Base-by-base conservation (phyloP, 2,329 filamentous ascomycete species). In the Escovopsis sp. region DNA sequence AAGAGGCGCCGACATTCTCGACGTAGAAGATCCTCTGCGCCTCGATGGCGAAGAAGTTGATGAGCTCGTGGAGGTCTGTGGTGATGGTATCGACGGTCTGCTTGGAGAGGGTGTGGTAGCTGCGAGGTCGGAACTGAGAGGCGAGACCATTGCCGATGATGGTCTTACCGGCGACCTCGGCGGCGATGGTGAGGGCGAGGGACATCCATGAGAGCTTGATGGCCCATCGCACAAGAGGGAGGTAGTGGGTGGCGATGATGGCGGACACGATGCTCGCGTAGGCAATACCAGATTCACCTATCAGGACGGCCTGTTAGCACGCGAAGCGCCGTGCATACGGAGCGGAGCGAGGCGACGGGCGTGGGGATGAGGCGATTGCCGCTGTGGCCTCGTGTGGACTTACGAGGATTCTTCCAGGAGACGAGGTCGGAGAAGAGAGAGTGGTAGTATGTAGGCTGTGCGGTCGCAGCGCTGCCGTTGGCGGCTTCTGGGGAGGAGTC, bases 31-130 rank as follows among this genome's bases (percentile, higher is more conserved):
- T 73, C 47, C 78, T 71, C 65, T 83, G 79, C 39, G 70, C 65
- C 64, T 83, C 79, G 43, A 83, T 80, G 46, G 81, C 68, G 51
- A 82, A 77, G 60, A 83, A 83, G 68, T 83, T 83, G 62, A 79
- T 59, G 45, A 83, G 68, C 61, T 82, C 78, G 53, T 81, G 73
- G 34, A 77, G 64, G 49, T 82, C 79, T 43, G 74, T 74, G 51
- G 79, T 71, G 48, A 78, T 50, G 43, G 62, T 58, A 51, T 82
- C 74, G 33, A 82, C 60, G 7, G 74, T 76, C 50, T 79, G 72
- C 49, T 72, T 70, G 9, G 78, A 71, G 35, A 83, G 60, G 5
- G 76, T 80, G 60, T 78, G 80, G 64, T 83, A 83, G 57, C 72
- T 71, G 57, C 70, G 73, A 41, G 79, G 79, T 50, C 79, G 74